A percentile compares a stretch with the other conserved stretches of the same genome.
Evolutionary conservation across 2,329 filamentous ascomycete genomes (phyloP).

Genomic region (Trichoderma harzianum): DNA sequence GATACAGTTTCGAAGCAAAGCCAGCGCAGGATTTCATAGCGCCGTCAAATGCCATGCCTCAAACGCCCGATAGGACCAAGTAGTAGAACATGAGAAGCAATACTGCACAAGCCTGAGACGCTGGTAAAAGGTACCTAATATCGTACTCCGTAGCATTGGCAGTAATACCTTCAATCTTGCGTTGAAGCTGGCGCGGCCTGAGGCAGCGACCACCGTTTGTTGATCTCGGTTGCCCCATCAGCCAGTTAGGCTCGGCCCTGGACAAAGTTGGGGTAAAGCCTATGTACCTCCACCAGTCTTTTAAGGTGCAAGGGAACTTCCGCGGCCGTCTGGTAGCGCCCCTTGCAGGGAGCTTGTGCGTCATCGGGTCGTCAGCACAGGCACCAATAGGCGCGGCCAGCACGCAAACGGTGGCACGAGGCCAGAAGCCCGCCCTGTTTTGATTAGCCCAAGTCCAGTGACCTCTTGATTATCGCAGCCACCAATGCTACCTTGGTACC

Average conservation of each 20-base stretch:
- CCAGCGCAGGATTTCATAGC: background rate
- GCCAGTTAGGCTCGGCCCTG: constrained; percentile 12
- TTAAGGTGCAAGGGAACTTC: constrained; percentile 5
- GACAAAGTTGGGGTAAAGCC: constrained; percentile 10
- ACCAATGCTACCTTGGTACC: background rate
- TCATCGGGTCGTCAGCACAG: constrained; percentile 19
- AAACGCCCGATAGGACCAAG: background rate
- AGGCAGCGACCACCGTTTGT: constrained; percentile 9
- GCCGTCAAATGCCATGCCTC: background rate
- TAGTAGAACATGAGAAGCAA: background rate
- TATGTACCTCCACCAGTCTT: background rate
- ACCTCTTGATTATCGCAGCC: constrained; percentile 9
- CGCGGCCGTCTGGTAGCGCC: background rate
- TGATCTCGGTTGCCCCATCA: constrained; percentile 18
- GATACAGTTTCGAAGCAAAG: background rate
- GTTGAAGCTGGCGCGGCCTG: background rate
- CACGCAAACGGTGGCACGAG: constrained; percentile 18
- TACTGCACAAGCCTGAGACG: background rate
- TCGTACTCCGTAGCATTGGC: no score
- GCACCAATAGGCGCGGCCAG: background rate
- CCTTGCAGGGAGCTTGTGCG: constrained; percentile 17
- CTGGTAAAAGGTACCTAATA: background rate
- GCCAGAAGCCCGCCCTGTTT: background rate
- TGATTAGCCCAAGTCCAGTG: constrained; percentile 13
- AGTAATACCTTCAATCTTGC: background rate